Base-by-base conservation (phyloP, 2,329 filamentous ascomycete species). In the Stemphylium beticola region DNA sequence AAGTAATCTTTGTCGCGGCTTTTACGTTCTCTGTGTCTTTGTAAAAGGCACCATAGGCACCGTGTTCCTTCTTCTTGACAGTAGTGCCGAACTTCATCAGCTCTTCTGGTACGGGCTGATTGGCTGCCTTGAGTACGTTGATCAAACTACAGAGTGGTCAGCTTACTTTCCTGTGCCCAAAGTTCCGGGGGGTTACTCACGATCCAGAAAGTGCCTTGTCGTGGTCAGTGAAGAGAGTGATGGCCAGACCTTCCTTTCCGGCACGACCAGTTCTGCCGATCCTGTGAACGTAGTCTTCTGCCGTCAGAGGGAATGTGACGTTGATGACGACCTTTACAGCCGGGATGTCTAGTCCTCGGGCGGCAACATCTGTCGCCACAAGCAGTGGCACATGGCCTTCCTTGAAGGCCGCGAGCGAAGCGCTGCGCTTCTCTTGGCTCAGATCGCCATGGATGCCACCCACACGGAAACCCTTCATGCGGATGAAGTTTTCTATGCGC, bases 51-150 rank as follows among this genome's bases (percentile, higher is more conserved):
- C 95, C 95, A 73, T 98, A 99, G 42, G 91, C 90, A 70, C 92
- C 90, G 79, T 99, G 95, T 43, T 87, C 85, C 92, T 98, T 98
- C 86, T 96, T 97, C 86, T 98, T 99, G 47, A 99, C 95, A 0
- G 93, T 98, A 18, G 92, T 96, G 68, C 95, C 95, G 66, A 97
- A 99, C 79, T 96, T 97, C 75, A 98, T 82, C 33, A 99, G 81
- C 22, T 91, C 90, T 38, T 96, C 92, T 2, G 95, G 95, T 0
- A 99, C 91, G 11, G 87, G 83, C 77, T 99, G 95, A 62, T 92
- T 91, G 20, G 95, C 93, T n/a, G 87, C 91, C 78, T 90, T 96
- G 59, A 99, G 85, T 51, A 99, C 92, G 74, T 98, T 98, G 80
- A 98, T 90, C 66, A 99, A 81, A 9, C 90, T 93, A 65, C 14